phyloP scores from a whole-genome alignment of 176 grass and related monocot genomes.

The Juncus inflexus region DNA sequence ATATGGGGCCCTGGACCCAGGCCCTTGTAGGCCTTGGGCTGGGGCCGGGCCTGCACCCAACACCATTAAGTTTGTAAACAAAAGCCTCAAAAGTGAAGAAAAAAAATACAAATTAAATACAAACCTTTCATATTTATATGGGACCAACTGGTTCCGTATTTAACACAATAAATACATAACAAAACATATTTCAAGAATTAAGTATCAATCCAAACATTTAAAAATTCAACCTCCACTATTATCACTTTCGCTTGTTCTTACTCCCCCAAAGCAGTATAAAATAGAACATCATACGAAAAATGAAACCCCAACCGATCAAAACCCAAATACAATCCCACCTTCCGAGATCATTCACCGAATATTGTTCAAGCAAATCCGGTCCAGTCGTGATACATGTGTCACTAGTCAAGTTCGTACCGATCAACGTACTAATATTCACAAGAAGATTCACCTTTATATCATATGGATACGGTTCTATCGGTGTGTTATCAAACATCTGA shows the following conservation, averaged over 20 bases:
- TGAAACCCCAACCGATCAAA: constrained; percentile 80
- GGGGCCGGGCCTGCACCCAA: no score
- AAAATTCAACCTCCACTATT: no score
- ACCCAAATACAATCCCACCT: constrained; percentile 64
- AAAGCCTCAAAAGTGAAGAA: constrained; percentile 46
- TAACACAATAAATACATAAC: no score
- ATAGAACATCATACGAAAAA: constrained; percentile 77
- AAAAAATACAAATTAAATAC: no score
- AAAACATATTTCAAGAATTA: constrained; percentile 25
- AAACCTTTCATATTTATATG: no score
- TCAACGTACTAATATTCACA: constrained; percentile 18
- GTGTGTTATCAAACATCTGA: constrained; percentile 23
- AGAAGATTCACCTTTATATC: constrained; percentile 18
- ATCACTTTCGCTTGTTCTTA: constrained; percentile 64
- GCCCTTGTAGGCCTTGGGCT: no score
- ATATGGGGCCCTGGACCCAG: no score
- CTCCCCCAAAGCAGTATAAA: constrained; percentile 60
- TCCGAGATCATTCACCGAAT: constrained; percentile 43
- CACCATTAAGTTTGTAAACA: no score
- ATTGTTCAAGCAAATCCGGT: constrained; percentile 48
- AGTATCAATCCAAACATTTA: no score
- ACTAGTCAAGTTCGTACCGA: not conserved
- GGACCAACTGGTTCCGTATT: no score
- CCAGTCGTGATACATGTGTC: constrained; percentile 50
- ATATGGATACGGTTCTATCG: constrained; percentile 32